Conservation (phyloP, 179 eudicot species). For the Vitellaria paradoxa region DNA sequence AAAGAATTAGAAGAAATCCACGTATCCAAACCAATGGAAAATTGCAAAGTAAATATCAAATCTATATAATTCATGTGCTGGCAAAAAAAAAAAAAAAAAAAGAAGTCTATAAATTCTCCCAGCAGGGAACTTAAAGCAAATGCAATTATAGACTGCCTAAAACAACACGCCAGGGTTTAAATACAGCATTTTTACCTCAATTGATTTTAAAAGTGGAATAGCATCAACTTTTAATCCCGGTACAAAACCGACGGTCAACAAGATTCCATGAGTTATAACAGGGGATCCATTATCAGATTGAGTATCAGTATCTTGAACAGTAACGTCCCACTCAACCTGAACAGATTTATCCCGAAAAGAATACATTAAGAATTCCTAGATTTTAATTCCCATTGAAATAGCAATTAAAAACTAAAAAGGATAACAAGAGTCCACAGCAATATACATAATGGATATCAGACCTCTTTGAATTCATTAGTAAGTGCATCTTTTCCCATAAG, state of each 20-base stretch:
- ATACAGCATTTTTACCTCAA: conserved; percentile 29
- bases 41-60: not conserved
- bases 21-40: conserved; percentile 21
- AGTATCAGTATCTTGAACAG: conserved; percentile 23
- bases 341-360: conserved; percentile 2
- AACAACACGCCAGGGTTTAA: not conserved
- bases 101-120: not conserved
- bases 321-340: conserved; percentile 40
- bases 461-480: conserved; percentile 25
- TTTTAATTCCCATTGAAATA: not conserved
- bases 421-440: not conserved
- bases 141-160: not conserved
- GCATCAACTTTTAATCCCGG: conserved; percentile 70
- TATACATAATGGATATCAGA: not conserved
- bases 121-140: not conserved
- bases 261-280: conserved; percentile 31
- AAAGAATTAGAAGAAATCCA: not conserved
- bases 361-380: not conserved
- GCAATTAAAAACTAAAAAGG: not conserved
- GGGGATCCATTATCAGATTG: not conserved
- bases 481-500: conserved; percentile 62
- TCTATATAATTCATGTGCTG: not conserved
- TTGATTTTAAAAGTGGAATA: conserved; percentile 33
- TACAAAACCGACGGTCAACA: conserved; percentile 70
- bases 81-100: not conserved